Evolutionary conservation across 345 rosid species (phyloP).

Genomic region (Eucalyptus guilfoylei): DNA sequence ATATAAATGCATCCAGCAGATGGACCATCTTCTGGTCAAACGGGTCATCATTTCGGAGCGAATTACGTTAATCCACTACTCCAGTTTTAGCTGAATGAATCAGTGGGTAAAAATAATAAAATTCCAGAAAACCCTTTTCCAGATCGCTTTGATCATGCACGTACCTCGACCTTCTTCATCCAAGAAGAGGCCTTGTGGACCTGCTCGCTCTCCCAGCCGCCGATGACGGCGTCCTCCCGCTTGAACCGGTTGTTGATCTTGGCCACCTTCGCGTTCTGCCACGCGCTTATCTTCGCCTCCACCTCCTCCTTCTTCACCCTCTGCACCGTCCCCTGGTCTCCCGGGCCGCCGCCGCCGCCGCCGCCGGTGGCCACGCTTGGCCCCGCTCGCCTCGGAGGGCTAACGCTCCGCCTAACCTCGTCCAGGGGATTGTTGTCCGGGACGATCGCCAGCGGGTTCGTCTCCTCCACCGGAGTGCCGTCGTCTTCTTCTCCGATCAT

Average conservation of each 20-base stretch:
- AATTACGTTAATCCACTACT: background rate
- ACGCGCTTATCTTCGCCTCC: conserved; percentile 85
- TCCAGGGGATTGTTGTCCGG: conserved; percentile 26
- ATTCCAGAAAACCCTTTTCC: background rate
- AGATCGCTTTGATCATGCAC: background rate
- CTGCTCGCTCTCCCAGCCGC: conserved; percentile 88
- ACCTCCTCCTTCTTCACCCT: conserved; percentile 93
- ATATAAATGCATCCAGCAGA: background rate
- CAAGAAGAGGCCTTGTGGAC: conserved; percentile 66
- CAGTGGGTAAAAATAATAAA: background rate
- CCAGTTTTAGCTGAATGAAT: background rate
- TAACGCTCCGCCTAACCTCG: background rate
- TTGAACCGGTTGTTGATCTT: conserved; percentile 88
- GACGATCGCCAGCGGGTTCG: conserved; percentile 82
- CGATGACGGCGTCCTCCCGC: conserved; percentile 86
- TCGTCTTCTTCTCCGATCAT: conserved; percentile 71
- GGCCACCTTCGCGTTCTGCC: conserved; percentile 84
- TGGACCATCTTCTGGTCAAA: background rate
- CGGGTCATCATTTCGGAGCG: background rate
- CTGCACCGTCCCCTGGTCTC: conserved; percentile 38
- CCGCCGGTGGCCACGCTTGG: background rate
- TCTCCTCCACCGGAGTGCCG: conserved; percentile 26
- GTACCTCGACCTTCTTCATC: conserved; percentile 95
- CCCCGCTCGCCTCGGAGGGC: background rate
- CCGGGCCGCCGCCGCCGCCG: background rate